Conservation (phyloP, 768 basidiomycete species). For the Tricholoma terreum region DNA sequence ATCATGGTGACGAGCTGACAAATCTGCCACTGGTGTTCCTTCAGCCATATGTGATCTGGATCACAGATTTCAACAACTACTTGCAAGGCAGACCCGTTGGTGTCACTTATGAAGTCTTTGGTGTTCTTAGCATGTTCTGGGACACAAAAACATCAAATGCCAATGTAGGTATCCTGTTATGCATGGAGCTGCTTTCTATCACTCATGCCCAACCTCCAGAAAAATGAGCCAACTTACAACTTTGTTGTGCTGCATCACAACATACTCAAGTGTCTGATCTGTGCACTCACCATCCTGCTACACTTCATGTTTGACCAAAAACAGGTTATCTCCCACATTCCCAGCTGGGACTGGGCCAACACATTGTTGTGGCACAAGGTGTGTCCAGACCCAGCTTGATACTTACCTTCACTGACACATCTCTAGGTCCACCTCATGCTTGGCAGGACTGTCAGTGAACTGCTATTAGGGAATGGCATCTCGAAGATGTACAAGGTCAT, state of each 20-base stretch:
- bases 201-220: background rate
- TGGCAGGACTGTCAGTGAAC: too few species aligned
- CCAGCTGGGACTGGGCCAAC: too few species aligned
- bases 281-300: too few species aligned
- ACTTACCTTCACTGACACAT: too few species aligned
- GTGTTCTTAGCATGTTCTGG: background rate
- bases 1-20: background rate
- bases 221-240: background rate
- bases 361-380: too few species aligned
- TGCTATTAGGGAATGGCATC: background rate
- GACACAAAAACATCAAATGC: background rate
- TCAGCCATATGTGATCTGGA: background rate
- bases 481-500: background rate
- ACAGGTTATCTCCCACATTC: too few species aligned
- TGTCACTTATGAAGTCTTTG: background rate
- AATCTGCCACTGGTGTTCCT: background rate
- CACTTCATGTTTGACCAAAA: too few species aligned
- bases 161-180: background rate
- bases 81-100: background rate
- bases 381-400: too few species aligned
- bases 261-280: too few species aligned
- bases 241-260: background rate
- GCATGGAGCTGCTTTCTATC: too few species aligned
- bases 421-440: too few species aligned
- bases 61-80: too few species aligned